Evolutionary conservation across 345 rosid genomes (phyloP).

Genomic region (Eucalyptus pauciflora): DNA sequence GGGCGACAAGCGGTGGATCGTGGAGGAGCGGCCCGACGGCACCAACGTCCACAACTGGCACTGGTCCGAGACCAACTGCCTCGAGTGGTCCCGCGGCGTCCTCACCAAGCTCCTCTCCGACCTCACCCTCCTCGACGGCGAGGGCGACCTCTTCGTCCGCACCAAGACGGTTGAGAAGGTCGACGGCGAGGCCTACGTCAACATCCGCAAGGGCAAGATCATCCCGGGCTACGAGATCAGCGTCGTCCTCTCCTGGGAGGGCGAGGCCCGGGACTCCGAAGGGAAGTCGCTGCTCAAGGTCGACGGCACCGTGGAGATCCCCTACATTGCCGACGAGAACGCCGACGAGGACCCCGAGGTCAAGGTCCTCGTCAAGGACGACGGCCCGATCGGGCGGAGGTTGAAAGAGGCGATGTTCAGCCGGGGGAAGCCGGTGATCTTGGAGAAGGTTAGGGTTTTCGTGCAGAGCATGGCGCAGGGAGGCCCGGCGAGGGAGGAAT

Average conservation of each 20-base stretch:
- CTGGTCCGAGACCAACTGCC: conserved; percentile 94
- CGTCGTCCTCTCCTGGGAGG: conserved; percentile 70
- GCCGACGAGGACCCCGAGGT: conserved; percentile 90
- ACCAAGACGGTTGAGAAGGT: conserved; percentile 57
- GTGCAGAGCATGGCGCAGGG: conserved; percentile 78
- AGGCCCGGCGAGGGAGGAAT: conserved; percentile 79
- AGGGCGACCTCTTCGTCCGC: conserved; percentile 45
- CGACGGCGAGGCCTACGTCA: conserved; percentile 95
- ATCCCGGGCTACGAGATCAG: conserved; percentile 90
- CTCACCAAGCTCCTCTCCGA: conserved; percentile 42
- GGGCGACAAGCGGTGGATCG: conserved; percentile 99
- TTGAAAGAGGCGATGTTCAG: conserved; percentile 76
- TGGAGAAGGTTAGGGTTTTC: conserved; percentile 57
- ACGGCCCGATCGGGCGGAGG: conserved; percentile 56
- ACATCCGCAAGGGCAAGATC: conserved; percentile 83
- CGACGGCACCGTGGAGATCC: conserved; percentile 77
- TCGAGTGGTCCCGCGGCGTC: conserved; percentile 72
- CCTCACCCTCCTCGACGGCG: conserved; percentile 51
- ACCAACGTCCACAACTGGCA: conserved; percentile 99
- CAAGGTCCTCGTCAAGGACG: conserved; percentile 67
- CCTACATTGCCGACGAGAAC: conserved; percentile 92
- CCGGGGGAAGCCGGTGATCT: conserved; percentile 63
- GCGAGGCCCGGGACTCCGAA: conserved; percentile 69
- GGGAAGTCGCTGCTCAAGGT: conserved; percentile 46
- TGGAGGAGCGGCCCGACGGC: conserved; percentile 91